These are phyloP conservation scores for Boletus smithii DNA, from an alignment of 1,284 basidiomycete genomes.

Conservation along the genomic window DNA sequence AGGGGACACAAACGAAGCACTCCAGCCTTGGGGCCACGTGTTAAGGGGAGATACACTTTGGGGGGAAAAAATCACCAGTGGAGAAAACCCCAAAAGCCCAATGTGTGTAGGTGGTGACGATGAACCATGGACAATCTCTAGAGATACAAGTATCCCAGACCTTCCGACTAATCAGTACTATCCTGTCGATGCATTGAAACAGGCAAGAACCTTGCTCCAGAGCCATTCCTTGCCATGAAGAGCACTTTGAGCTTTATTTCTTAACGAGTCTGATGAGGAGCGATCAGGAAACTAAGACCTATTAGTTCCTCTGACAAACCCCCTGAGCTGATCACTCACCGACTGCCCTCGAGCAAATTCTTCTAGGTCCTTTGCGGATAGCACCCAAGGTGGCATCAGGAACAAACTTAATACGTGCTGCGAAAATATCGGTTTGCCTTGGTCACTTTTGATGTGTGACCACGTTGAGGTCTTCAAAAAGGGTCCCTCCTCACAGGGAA, in stretches of 20 bases:
- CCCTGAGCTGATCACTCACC: conserved; percentile 35
- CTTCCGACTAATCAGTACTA: conserved; percentile 35
- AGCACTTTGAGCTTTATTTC: conserved; percentile 32
- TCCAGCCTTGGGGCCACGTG: conserved; percentile 44
- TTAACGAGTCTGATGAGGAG: conserved; percentile 9
- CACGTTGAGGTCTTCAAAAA: conserved; percentile 52
- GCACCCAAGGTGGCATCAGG: conserved; percentile 64
- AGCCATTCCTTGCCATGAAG: conserved; percentile 40
- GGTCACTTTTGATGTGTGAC: conserved; percentile 30
- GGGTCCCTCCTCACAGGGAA: conserved; percentile 36
- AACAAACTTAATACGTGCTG: conserved; percentile 46
- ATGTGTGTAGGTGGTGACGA: conserved; percentile 62
- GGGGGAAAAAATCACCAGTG: conserved; percentile 37
- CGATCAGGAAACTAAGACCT: conserved; percentile 24
- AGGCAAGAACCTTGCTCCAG: conserved; percentile 59
- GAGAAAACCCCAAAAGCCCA: conserved; percentile 75
- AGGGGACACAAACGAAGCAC: conserved; percentile 46
- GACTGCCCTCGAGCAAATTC: conserved; percentile 47
- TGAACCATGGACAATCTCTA: conserved; percentile 57
- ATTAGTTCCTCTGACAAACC: conserved; percentile 7
- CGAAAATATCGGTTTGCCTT: conserved; percentile 10
- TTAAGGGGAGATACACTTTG: conserved; percentile 5
- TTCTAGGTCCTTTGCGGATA: conserved; percentile 53
- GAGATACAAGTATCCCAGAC: conserved; percentile 63
- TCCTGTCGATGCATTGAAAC: not conserved